Base-by-base conservation (phyloP, 1,139 yeast genomes). In the Saccharomyces hybrid region DNA sequence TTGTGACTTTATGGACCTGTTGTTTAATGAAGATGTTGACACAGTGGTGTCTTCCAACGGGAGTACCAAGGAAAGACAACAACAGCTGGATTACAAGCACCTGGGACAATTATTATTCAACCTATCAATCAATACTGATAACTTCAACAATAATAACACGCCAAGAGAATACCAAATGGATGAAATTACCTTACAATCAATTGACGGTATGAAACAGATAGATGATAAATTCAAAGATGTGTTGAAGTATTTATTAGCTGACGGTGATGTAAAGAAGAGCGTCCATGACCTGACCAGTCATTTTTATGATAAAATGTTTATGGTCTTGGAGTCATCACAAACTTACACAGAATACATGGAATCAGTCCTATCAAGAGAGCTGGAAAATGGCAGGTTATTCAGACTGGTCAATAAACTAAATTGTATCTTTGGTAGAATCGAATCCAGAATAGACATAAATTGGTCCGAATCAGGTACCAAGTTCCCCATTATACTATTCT, bases 351-450 rank as follows among this genome's bases (percentile, higher is more conserved):
- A 91, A 65, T 78, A 73, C 60, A 74, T 83, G 60, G 96, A 90
- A 68, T 73, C 80, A 2, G 83, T 82, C 59, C 72, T 95, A 47
- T 69, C 82, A 27, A 77, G 80, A 52, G 98, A 93, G 69, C 73
- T 91, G 31, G 99, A 93, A 69, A 93, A 93, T 70, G 95, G 89
- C 4, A 76, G 99, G 56, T 72, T 93, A 34, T 90, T 91, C 62
- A 78, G 99, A 57, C 75, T 95, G 47, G 73, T 93, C 65, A 77
- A 90, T 56, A 93, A 95, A 71, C 73, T 93, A 51, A 89, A 88
- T 64, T 85, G 85, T 61, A 81, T 90, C 47, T 76, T 85, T 57
- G 95, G 87, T 60, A 77, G 95, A 57, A 88, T 95, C 3, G 95
- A 85, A 61, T 75, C 74, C 50, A 77, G 77, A 9, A 73, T 75